Percentiles rank a stretch among this genome's conserved stretches.
phyloP scores from a whole-genome alignment of 208 protist genomes.

The Trichomonas tenax region DNA sequence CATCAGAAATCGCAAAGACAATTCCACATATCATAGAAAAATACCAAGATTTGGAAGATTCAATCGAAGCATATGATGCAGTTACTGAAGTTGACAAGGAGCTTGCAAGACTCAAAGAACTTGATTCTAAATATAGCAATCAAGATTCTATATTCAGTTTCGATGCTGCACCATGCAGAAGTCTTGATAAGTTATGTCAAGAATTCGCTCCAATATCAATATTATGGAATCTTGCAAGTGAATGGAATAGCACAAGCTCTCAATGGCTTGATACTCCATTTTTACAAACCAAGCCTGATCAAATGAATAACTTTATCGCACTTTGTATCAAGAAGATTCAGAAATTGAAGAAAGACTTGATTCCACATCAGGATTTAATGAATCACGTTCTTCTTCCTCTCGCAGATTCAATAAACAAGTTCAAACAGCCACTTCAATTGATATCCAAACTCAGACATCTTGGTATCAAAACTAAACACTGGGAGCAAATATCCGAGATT shows the following conservation, averaged over 20 bases:
- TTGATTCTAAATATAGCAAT: not conserved
- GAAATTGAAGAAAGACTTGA: not conserved
- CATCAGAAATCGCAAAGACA: not conserved
- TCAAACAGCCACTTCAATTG: slow-evolving; percentile 76
- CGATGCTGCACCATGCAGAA: not conserved
- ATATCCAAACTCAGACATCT: slow-evolving; percentile 69
- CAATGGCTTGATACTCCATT: slow-evolving; percentile 1
- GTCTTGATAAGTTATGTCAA: not conserved
- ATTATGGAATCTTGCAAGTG: not conserved
- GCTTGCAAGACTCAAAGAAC: not conserved
- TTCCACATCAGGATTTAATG: not conserved
- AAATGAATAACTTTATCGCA: not conserved
- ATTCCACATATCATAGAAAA: not conserved
- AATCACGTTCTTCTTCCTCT: not conserved
- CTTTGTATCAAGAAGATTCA: not conserved
- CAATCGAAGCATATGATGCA: not conserved
- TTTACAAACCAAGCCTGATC: not conserved
- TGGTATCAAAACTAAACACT: slow-evolving; percentile 51
- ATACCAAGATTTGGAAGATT: slow-evolving; percentile 13
- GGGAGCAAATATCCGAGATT: slow-evolving; percentile 59
- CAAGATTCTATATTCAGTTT: not conserved
- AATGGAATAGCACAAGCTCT: not conserved
- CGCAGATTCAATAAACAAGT: slow-evolving; percentile 64
- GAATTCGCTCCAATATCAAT: not conserved
- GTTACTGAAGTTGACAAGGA: not conserved